A percentile compares a stretch with the other conserved stretches of the same genome.
Conservation (phyloP, 2,329 filamentous ascomycete species). For the Trichoderma asperellum region DNA sequence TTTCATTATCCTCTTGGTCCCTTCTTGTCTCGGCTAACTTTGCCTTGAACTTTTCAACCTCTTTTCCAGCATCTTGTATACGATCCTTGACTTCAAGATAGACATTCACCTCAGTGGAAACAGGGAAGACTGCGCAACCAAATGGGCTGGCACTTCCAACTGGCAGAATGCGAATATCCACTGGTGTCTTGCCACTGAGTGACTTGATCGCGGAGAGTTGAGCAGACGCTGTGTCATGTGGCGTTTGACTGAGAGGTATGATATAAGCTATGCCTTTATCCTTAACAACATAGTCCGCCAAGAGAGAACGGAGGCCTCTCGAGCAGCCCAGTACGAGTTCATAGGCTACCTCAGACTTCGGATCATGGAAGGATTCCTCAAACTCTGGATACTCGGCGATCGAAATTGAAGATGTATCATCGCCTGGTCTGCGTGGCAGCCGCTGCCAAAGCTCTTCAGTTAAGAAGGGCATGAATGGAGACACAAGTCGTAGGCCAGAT, state of each 20-base stretch:
- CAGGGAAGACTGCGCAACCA: constrained; percentile 72
- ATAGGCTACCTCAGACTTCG: constrained; percentile 66
- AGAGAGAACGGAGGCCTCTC: constrained; percentile 67
- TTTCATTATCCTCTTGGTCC: background rate
- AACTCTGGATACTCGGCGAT: constrained; percentile 67
- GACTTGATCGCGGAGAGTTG: constrained; percentile 66
- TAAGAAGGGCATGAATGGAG: constrained; percentile 73
- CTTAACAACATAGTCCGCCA: constrained; percentile 69
- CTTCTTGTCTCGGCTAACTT: background rate
- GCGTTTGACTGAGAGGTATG: constrained; percentile 64
- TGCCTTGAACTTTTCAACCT: background rate
- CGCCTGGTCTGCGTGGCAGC: constrained; percentile 66
- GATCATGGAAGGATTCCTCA: constrained; percentile 61
- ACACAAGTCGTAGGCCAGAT: constrained; percentile 67
- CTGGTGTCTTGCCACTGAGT: constrained; percentile 69
- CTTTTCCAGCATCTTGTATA: constrained; percentile 44
- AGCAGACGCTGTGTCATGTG: constrained; percentile 65
- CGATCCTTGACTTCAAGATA: constrained; percentile 76
- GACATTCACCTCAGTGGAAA: constrained; percentile 69
- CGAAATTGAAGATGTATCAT: constrained; percentile 68
- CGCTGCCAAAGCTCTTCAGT: constrained; percentile 78
- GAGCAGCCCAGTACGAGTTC: constrained; percentile 69
- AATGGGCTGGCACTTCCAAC: constrained; percentile 58
- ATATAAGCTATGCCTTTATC: constrained; percentile 56
- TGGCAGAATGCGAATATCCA: constrained; percentile 62